Evolutionary conservation across 2,329 filamentous ascomycete species (phyloP).

Genomic region (Sclerotinia trifoliorum): DNA sequence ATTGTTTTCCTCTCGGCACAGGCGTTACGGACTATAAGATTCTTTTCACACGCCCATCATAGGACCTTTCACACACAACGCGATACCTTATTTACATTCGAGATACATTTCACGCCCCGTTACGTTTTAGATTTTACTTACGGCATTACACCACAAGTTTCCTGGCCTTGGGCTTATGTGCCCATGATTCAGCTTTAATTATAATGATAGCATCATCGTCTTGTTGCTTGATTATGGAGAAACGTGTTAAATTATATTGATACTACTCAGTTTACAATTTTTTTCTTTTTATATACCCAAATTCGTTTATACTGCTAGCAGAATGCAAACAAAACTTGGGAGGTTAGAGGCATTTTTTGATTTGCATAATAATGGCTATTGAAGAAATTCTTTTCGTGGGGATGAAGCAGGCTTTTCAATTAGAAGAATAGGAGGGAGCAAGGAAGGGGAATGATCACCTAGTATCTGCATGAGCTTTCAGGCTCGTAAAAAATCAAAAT

Average conservation of each 20-base stretch:
- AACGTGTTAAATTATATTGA: slow-evolving; percentile 22
- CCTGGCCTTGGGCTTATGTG: slow-evolving; percentile 30
- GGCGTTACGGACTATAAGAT: slow-evolving; percentile 33
- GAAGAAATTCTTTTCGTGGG: slow-evolving; percentile 3
- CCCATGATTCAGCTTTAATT: slow-evolving; percentile 30
- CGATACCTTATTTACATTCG: slow-evolving; percentile 20
- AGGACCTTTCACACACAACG: slow-evolving; percentile 15
- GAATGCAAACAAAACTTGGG: slow-evolving; percentile 17
- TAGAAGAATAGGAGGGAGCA: slow-evolving; percentile 1
- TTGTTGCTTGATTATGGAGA: slow-evolving; percentile 20
- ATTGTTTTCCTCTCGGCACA: slow-evolving; percentile 31
- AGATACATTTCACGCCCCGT: slow-evolving; percentile 28
- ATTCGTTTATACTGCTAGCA: slow-evolving; percentile 35
- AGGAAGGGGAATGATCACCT: not conserved
- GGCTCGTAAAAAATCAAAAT: not conserved
- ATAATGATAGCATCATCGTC: slow-evolving; percentile 25
- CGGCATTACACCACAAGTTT: slow-evolving; percentile 24
- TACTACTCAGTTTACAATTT: slow-evolving; percentile 16
- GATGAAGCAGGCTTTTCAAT: slow-evolving; percentile 19
- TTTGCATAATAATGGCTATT: slow-evolving; percentile 19
- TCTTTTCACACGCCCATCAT: slow-evolving; percentile 9
- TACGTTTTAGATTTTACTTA: slow-evolving; percentile 35
- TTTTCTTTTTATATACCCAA: slow-evolving; percentile 37
- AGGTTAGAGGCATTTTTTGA: slow-evolving; percentile 6
- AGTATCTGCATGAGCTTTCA: not conserved